phyloP scores from a whole-genome alignment of 192 early-diverging fungal genomes.

The Backusella parvicylindrica region DNA sequence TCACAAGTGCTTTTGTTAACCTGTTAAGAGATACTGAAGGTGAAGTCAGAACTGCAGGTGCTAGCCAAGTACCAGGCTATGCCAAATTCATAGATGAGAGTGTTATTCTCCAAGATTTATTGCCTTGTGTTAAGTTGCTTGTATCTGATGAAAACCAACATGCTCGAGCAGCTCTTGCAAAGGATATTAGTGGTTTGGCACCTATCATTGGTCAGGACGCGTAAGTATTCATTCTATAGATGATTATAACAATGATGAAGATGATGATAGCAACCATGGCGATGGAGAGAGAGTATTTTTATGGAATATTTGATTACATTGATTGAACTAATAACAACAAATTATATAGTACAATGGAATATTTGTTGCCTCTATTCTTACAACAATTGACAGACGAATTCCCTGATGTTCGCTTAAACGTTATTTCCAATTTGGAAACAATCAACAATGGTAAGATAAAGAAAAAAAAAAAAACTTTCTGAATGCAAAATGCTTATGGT shows the following conservation, averaged over 20 bases:
- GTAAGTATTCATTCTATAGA: slow-evolving; percentile 37
- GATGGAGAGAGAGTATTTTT: neutral
- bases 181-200: slow-evolving; percentile 93
- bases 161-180: slow-evolving; percentile 92
- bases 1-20: slow-evolving; percentile 81
- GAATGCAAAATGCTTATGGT: neutral
- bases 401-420: slow-evolving; percentile 96
- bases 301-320: neutral
- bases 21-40: slow-evolving; percentile 95
- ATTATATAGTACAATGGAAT: slow-evolving; percentile 77
- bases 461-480: neutral
- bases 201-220: slow-evolving; percentile 93
- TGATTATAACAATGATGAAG: neutral
- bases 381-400: slow-evolving; percentile 97
- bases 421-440: slow-evolving; percentile 96
- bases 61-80: slow-evolving; percentile 84
- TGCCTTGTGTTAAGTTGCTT: slow-evolving; percentile 91
- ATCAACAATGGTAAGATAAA: slow-evolving; percentile 76
- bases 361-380: slow-evolving; percentile 92
- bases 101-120: slow-evolving; percentile 72
- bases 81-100: slow-evolving; percentile 74
- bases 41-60: slow-evolving; percentile 94
- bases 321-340: neutral
- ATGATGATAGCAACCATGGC: neutral
- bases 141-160: slow-evolving; percentile 96